Conservation (phyloP, 2,329 filamentous ascomycete species). For the Stagonosporopsis chrysanthemi region DNA sequence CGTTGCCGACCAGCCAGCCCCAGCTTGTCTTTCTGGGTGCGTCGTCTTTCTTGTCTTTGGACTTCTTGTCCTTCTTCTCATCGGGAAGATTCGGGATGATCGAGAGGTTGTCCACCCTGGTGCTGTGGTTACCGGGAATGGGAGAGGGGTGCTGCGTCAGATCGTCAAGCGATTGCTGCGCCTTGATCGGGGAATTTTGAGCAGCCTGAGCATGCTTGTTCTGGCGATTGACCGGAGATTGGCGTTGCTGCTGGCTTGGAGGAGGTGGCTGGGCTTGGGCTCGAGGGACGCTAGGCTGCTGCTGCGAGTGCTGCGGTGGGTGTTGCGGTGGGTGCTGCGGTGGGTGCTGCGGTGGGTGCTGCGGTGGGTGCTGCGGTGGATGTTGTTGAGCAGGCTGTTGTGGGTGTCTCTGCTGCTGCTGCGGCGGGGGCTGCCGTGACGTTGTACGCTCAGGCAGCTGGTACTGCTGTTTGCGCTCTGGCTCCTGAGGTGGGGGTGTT, state of each 20-base stretch:
- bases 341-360: slow-evolving; percentile 37
- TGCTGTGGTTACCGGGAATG: slow-evolving; percentile 70
- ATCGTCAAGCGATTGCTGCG: slow-evolving; percentile 66
- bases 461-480: slow-evolving; percentile 35
- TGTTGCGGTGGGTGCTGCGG: not conserved
- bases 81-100: slow-evolving; percentile 77
- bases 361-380: no score
- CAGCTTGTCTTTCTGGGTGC: slow-evolving; percentile 77
- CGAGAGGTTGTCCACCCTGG: slow-evolving; percentile 76
- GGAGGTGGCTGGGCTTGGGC: slow-evolving; percentile 25
- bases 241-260: slow-evolving; percentile 31
- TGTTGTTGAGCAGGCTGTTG: slow-evolving; percentile 42
- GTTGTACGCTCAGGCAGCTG: slow-evolving; percentile 62
- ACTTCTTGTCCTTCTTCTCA: slow-evolving; percentile 79
- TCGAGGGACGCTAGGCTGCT: slow-evolving; percentile 23
- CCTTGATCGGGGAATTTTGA: slow-evolving; percentile 49
- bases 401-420: slow-evolving; percentile 37
- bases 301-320: slow-evolving; percentile 36
- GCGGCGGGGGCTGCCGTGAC: slow-evolving; percentile 50
- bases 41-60: slow-evolving; percentile 75
- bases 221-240: slow-evolving; percentile 29
- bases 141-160: slow-evolving; percentile 71
- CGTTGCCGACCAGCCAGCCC: slow-evolving; percentile 75
- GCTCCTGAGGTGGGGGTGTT: slow-evolving; percentile 59
- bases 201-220: slow-evolving; percentile 43